Evolutionary conservation across 2,329 filamentous ascomycete species (phyloP), one percentile per base, ranked within the genome.

Genomic region (Penicillium sp.): DNA sequence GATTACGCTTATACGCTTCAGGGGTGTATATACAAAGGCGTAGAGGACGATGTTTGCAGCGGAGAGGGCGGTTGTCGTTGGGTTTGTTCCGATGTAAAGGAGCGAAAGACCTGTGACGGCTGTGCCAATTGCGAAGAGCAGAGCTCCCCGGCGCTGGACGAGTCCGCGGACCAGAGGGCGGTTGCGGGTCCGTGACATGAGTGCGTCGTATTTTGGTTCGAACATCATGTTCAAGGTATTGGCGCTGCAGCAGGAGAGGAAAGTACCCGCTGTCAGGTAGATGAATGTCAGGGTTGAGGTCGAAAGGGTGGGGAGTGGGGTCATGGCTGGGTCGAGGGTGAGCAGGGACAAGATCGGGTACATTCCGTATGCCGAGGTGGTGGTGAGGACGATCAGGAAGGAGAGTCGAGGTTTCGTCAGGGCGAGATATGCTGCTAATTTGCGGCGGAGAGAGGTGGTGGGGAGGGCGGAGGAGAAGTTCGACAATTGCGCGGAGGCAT

Each of bases 171-270:
- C 93, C 0, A 99, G 77, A 0, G 93, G 93, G 4, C 93, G 76
- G 61, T 96, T 96, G 25, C 89, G 81, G 2, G 93, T 99, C n/a
- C 93, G 83, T 30, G 81, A 84, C 93, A 99, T 99, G 63, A 87
- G 83, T 38, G 90, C 89, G 69, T 99, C 93, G 65, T 91, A 91
- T 52, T 84, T 79, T 9, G 85, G 88, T 72, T 99, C 93, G 72
- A 96, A 90, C 50, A 96, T 83, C 93, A 99, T 99, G 72, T 99
- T 99, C 58, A 97, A 78, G 1, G 93, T 83, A 68, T 99, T 99
- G 36, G 93, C 93, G 51, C 87, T 89, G 36, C 91, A 89, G n/a
- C 83, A 88, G 68, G 89, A 93, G 16, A 96, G 79, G 4, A 91
- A 84, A 0, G 93, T 97, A 52, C 93, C 92, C 3, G 83, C 83